Conservation (phyloP, 306 rosid genomes). For the Cucurbita moschata region DNA sequence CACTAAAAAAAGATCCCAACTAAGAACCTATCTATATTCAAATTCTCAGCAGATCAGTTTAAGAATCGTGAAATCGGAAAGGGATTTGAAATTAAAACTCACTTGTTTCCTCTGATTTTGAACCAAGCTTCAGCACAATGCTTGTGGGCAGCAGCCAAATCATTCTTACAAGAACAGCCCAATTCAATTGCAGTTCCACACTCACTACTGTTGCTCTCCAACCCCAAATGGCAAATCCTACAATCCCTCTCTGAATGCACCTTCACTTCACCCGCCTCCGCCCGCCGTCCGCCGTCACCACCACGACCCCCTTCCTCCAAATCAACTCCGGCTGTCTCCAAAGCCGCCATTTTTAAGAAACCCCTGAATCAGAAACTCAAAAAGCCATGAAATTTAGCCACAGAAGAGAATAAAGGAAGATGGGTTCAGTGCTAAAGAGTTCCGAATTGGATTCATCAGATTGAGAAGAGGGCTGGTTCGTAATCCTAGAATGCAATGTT, state of each 20-base stretch:
- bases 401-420: background rate
- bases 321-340: conserved; percentile 14
- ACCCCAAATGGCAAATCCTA: conserved; percentile 31
- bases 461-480: background rate
- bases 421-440: background rate
- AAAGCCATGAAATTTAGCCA: background rate
- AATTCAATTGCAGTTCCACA: conserved; percentile 19
- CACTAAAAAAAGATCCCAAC: background rate
- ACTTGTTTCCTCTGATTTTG: conserved; percentile 38
- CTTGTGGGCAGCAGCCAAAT: conserved; percentile 31
- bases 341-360: background rate
- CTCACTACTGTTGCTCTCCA: conserved; percentile 5
- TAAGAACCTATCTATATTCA: background rate
- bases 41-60: background rate
- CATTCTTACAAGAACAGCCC: conserved; percentile 33
- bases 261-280: conserved; percentile 10
- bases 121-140: conserved; percentile 40
- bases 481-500: background rate
- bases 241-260: conserved; percentile 21
- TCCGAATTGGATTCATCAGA: background rate
- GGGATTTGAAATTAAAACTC: conserved; percentile 4
- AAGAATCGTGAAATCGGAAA: too few species aligned
- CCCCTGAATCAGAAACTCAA: background rate
- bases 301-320: conserved; percentile 25
- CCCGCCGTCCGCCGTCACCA: too few species aligned